These are phyloP conservation scores for Penicillium manginii DNA, from an alignment of 495 filamentous ascomycete species.

Conservation along the genomic window DNA sequence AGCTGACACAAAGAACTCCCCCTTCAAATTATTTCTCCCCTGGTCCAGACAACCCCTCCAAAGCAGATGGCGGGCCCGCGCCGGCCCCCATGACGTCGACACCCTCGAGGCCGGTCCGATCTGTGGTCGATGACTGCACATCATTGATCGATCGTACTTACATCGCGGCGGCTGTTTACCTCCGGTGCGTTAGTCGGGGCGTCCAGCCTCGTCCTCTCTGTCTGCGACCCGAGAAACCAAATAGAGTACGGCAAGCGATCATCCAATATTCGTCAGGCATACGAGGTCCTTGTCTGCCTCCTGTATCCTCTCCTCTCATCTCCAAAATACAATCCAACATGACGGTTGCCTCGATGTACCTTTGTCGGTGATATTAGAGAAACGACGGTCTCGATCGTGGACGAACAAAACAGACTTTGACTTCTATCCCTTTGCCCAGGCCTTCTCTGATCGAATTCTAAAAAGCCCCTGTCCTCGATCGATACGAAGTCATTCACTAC, in stretches of 20 bases:
- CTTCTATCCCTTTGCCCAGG: constrained; percentile 6
- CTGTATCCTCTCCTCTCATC: background rate
- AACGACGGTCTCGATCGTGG: constrained; percentile 23
- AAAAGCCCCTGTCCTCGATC: constrained; percentile 9
- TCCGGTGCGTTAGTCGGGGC: constrained; percentile 18
- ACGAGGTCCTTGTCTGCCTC: background rate
- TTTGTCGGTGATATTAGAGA: constrained; percentile 5
- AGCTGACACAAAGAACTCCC: constrained; percentile 19
- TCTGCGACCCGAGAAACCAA: constrained; percentile 28
- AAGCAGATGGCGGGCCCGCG: background rate
- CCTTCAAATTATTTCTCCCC: constrained; percentile 8
- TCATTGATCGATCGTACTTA: constrained; percentile 30
- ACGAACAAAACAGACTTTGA: constrained; percentile 1
- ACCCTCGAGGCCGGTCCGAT: constrained; percentile 17
- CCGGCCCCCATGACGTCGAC: constrained; percentile 17
- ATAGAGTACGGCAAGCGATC: constrained; percentile 25
- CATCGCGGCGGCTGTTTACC: constrained; percentile 9
- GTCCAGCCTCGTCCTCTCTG: constrained; percentile 4
- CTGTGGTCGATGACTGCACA: constrained; percentile 20
- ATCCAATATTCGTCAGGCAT: constrained; percentile 15
- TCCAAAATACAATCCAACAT: background rate
- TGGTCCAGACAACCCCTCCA: constrained; percentile 1
- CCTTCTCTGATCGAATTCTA: background rate
- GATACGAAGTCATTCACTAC: constrained; percentile 12
- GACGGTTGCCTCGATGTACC: constrained; percentile 16